Percentiles rank a stretch among this genome's conserved stretches.
Conservation (phyloP, 805 yeast genomes). For the Monosporozyma aerobia region DNA sequence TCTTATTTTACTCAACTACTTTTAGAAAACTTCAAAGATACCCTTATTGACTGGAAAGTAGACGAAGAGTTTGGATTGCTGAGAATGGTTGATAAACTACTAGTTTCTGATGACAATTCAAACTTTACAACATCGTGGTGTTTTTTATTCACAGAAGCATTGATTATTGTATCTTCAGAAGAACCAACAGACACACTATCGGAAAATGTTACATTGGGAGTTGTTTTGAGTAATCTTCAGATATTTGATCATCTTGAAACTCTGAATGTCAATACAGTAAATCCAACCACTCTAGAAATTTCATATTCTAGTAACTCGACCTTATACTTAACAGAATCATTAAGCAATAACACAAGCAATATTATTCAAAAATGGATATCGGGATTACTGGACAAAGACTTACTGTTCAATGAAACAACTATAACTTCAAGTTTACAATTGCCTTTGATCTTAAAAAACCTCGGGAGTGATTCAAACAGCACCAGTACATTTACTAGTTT, state of each 20-base stretch:
- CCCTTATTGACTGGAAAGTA: constrained; percentile 19
- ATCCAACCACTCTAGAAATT: constrained; percentile 18
- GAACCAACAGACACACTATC: constrained; percentile 1
- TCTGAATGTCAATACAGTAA: constrained; percentile 14
- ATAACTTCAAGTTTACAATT: constrained; percentile 28
- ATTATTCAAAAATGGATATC: constrained; percentile 36
- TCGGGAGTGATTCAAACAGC: constrained; percentile 2
- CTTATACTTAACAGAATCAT: constrained; percentile 17
- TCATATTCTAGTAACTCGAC: constrained; percentile 1
- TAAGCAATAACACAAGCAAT: constrained; percentile 23
- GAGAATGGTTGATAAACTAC: constrained; percentile 30
- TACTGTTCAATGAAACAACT: constrained; percentile 22
- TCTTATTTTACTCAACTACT: constrained; percentile 19
- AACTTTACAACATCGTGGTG: constrained; percentile 25
- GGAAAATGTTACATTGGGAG: constrained; percentile 4
- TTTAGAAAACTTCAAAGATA: constrained; percentile 11
- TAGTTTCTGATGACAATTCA: constrained; percentile 23
- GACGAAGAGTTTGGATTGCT: constrained; percentile 30
- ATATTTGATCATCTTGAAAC: constrained; percentile 9
- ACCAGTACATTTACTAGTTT: constrained; percentile 15
- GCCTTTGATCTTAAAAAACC: constrained; percentile 12
- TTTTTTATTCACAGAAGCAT: constrained; percentile 27
- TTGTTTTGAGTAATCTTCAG: constrained; percentile 9
- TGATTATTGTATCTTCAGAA: constrained; percentile 11
- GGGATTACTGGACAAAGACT: constrained; percentile 29